Evolutionary conservation across 208 protist species (phyloP).

Genomic region (Zelonia costaricensis): DNA sequence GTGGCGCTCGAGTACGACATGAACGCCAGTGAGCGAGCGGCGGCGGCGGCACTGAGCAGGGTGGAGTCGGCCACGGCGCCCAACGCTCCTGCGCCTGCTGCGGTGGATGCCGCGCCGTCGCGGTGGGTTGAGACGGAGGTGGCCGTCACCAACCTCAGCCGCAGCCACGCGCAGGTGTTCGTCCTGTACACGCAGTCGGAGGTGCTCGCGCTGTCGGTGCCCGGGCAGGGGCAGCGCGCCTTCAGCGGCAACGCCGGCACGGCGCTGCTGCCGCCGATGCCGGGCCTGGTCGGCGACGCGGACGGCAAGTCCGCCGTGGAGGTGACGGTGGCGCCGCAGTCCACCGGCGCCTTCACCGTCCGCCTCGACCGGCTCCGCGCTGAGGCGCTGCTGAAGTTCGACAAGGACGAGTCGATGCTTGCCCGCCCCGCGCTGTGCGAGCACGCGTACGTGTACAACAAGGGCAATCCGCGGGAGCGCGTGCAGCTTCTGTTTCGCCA

Average conservation of each 20-base stretch:
- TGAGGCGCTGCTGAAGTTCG: slow-evolving; percentile 60
- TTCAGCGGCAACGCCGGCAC: slow-evolving; percentile 4
- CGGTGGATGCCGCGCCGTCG: slow-evolving; percentile 4
- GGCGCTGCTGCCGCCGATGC: slow-evolving; percentile 8
- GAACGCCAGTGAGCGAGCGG: too few species aligned
- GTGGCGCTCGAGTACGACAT: slow-evolving; percentile 46
- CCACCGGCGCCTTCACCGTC: slow-evolving; percentile 59
- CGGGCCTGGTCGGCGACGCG: neutral
- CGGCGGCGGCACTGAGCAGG: slow-evolving; percentile 1
- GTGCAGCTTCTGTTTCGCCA: slow-evolving; percentile 46
- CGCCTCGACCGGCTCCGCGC: slow-evolving; percentile 60
- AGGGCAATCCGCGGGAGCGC: slow-evolving; percentile 70
- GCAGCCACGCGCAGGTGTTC: slow-evolving; percentile 28
- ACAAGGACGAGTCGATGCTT: slow-evolving; percentile 49
- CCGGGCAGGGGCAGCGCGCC: neutral
- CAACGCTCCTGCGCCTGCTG: neutral
- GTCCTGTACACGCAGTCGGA: slow-evolving; percentile 42
- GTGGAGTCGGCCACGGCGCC: neutral
- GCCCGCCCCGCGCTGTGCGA: slow-evolving; percentile 53
- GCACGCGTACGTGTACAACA: slow-evolving; percentile 72
- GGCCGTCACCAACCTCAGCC: slow-evolving; percentile 28
- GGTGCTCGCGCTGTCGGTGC: slow-evolving; percentile 27
- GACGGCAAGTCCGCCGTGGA: slow-evolving; percentile 9
- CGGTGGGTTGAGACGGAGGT: slow-evolving; percentile 24
- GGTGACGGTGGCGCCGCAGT: slow-evolving; percentile 35